Percentiles rank a stretch among this genome's conserved stretches.
phyloP scores from a whole-genome alignment of 2,329 filamentous ascomycete species.

The Ophiostoma fasciatum region DNA sequence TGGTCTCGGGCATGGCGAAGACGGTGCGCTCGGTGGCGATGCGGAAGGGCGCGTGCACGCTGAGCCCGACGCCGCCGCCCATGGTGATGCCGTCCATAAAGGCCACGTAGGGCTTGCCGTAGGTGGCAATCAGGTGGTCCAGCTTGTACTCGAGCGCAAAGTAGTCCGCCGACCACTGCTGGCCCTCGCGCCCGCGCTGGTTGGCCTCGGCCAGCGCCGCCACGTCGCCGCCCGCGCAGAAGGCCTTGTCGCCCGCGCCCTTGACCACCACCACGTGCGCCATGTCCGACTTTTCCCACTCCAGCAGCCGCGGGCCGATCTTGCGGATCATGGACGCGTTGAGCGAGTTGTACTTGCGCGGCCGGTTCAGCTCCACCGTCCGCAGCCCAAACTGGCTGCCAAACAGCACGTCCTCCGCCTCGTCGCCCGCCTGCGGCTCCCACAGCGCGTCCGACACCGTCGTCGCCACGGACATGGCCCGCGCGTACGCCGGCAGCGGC shows the following conservation, averaged over 20 bases:
- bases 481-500: slow-evolving; percentile 33
- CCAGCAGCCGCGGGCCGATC: slow-evolving; percentile 74
- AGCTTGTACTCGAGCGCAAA: slow-evolving; percentile 93
- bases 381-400: slow-evolving; percentile 77
- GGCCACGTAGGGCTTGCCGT: slow-evolving; percentile 81
- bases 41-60: slow-evolving; percentile 86
- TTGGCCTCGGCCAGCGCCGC: slow-evolving; percentile 63
- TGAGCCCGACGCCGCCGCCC: slow-evolving; percentile 91
- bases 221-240: slow-evolving; percentile 92
- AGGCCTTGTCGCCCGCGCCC: slow-evolving; percentile 67
- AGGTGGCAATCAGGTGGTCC: slow-evolving; percentile 89
- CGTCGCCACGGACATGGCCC: slow-evolving; percentile 20
- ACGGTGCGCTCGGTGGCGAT: slow-evolving; percentile 92
- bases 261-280: slow-evolving; percentile 89
- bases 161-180: slow-evolving; percentile 64
- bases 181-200: slow-evolving; percentile 49
- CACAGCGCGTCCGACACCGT: slow-evolving; percentile 16
- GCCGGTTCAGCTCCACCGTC: slow-evolving; percentile 86
- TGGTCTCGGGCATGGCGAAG: slow-evolving; percentile 98
- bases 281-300: slow-evolving; percentile 92
- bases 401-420: slow-evolving; percentile 86
- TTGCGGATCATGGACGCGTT: slow-evolving; percentile 92
- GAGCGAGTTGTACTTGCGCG: slow-evolving; percentile 80
- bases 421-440: slow-evolving; percentile 51
- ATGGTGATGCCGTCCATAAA: slow-evolving; percentile 98